Evolutionary conservation across 2,329 filamentous ascomycete genomes (phyloP).

Genomic region (Pseudogymnoascus sp.): DNA sequence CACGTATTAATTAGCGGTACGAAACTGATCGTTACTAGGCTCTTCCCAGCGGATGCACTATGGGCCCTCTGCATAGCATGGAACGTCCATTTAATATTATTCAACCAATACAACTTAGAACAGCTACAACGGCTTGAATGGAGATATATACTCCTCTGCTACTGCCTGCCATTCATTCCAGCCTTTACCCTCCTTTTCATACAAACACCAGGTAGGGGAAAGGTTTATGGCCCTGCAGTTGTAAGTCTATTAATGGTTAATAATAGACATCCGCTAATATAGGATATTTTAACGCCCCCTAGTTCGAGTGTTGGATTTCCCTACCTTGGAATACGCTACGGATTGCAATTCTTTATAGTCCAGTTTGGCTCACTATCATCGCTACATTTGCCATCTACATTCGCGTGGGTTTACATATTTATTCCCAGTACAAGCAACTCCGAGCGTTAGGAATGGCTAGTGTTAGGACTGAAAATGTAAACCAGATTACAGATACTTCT

Average conservation of each 20-base stretch:
- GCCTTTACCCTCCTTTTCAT: constrained; percentile 44
- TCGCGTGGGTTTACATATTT: constrained; percentile 33
- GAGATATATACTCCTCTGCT: constrained; percentile 44
- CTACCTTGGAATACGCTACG: constrained; percentile 44
- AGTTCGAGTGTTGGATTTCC: constrained; percentile 44
- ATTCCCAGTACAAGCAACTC: neutral
- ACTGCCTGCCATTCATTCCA: constrained; percentile 44
- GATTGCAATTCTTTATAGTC: constrained; percentile 45
- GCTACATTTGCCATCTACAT: constrained; percentile 33
- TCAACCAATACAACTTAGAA: constrained; percentile 41
- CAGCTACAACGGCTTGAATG: constrained; percentile 45
- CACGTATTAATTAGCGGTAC: too few relatives aligned
- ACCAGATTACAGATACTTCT: neutral
- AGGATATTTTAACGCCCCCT: neutral
- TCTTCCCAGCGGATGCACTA: constrained; percentile 42
- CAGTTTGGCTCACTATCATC: constrained; percentile 30
- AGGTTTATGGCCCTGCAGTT: constrained; percentile 29
- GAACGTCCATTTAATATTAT: constrained; percentile 52
- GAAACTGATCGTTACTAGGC: too few relatives aligned
- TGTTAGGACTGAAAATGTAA: neutral
- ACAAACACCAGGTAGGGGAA: constrained; percentile 22
- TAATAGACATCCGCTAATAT: neutral
- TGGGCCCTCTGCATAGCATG: constrained; percentile 51
- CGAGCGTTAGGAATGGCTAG: neutral
- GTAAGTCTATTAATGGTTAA: constrained; percentile 40